Conservation (phyloP, 768 basidiomycete genomes). For the Chalciporus pseudorubinellus region DNA sequence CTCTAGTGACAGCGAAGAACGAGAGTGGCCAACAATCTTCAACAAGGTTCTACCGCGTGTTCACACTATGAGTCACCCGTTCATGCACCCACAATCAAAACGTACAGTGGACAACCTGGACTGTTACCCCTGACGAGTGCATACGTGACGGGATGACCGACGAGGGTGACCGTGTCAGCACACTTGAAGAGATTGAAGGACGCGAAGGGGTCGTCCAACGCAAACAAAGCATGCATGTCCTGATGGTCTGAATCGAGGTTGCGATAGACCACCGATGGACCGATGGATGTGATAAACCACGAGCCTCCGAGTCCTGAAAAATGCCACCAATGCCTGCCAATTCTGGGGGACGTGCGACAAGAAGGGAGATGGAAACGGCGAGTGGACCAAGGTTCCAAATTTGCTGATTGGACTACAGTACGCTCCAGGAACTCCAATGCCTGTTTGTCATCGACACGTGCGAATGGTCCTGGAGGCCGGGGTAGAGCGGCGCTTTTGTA, state of each 20-base stretch:
- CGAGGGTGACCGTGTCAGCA: neutral
- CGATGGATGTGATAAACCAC: neutral
- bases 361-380: neutral
- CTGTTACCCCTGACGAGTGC: neutral
- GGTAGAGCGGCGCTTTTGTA: neutral
- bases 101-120: neutral
- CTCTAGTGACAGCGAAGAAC: neutral
- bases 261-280: neutral
- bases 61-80: neutral
- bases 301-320: neutral
- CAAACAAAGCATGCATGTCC: neutral
- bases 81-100: neutral
- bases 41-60: neutral
- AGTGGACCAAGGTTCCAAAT: neutral
- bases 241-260: neutral
- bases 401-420: neutral
- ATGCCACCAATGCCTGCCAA: neutral
- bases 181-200: neutral
- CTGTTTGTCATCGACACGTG: neutral
- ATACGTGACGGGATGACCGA: neutral
- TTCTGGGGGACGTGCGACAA: neutral
- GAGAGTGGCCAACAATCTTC: neutral
- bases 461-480: neutral
- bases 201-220: neutral
- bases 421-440: neutral